These are phyloP conservation scores for Penicillium goetzii DNA, from an alignment of 495 filamentous ascomycete genomes.

Conservation along the genomic window DNA sequence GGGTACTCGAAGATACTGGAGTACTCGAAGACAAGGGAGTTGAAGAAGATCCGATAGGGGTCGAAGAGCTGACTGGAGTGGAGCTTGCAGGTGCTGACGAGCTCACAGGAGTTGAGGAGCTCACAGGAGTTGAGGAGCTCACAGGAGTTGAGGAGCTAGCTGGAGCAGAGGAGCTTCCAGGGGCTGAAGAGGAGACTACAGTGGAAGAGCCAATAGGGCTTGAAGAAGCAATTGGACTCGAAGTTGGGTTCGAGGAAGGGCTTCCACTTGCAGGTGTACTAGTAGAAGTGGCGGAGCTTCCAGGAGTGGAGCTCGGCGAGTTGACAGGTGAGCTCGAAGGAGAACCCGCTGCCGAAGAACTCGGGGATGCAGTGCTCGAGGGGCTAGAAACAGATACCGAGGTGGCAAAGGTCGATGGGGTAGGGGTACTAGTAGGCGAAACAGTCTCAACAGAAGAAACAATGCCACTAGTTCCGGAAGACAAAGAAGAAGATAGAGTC, in stretches of 20 bases:
- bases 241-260: constrained; percentile 11
- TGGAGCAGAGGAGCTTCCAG: not conserved
- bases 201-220: not conserved
- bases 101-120: not conserved
- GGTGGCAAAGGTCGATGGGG: constrained; percentile 24
- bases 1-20: constrained; percentile 22
- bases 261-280: not conserved
- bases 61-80: not conserved
- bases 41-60: not conserved
- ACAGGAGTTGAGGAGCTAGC: not conserved
- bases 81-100: not conserved
- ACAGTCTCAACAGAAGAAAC: constrained; percentile 24
- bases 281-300: not conserved
- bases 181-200: not conserved
- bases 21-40: not conserved
- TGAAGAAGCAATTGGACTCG: constrained; percentile 12
- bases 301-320: constrained; percentile 4
- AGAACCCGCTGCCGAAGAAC: constrained; percentile 3
- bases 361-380: constrained; percentile 10
- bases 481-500: constrained; percentile 19
- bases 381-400: constrained; percentile 6
- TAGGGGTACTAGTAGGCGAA: constrained; percentile 16
- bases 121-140: not conserved
- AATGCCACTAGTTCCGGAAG: constrained; percentile 21
- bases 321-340: constrained; percentile 1